Conservation (phyloP, 2,329 filamentous ascomycete species). For the Colletotrichum orbiculare region DNA sequence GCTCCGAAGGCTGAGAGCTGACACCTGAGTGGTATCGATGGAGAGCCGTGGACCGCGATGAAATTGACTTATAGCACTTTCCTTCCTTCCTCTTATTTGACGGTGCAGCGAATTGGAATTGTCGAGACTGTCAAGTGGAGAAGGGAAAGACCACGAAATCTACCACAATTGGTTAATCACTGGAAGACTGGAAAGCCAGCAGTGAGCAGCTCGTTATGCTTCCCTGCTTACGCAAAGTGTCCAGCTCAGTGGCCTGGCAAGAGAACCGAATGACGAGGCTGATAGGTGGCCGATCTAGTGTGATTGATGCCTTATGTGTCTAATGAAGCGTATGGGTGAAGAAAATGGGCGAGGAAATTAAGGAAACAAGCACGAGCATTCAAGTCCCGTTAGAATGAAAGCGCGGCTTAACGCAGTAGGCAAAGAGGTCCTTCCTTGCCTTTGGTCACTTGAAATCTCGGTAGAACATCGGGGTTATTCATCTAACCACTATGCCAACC, state of each 20-base stretch:
- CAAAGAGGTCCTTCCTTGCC: conserved; percentile 1
- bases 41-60: too few relatives aligned
- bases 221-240: conserved; percentile 25
- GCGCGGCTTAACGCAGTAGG: too few relatives aligned
- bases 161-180: conserved; percentile 29
- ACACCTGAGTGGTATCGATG: too few relatives aligned
- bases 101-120: not conserved
- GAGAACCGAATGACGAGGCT: not conserved
- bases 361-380: conserved; percentile 9
- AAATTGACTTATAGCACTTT: conserved; percentile 18
- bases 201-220: conserved; percentile 16
- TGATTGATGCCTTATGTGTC: conserved; percentile 6
- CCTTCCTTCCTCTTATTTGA: not conserved
- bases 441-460: conserved; percentile 7
- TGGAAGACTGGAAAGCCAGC: conserved; percentile 19
- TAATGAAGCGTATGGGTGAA: conserved; percentile 3
- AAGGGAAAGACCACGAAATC: too few relatives aligned
- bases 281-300: conserved; percentile 13
- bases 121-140: too few relatives aligned
- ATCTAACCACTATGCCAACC: not conserved
- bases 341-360: not conserved
- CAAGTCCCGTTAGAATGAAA: conserved; percentile 8
- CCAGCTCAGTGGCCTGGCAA: conserved; percentile 10
- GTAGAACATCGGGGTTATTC: conserved; percentile 9
- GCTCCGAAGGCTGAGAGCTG: not conserved